Base-by-base conservation (phyloP, 257 asterid species). In the Leonotis leonurus region DNA sequence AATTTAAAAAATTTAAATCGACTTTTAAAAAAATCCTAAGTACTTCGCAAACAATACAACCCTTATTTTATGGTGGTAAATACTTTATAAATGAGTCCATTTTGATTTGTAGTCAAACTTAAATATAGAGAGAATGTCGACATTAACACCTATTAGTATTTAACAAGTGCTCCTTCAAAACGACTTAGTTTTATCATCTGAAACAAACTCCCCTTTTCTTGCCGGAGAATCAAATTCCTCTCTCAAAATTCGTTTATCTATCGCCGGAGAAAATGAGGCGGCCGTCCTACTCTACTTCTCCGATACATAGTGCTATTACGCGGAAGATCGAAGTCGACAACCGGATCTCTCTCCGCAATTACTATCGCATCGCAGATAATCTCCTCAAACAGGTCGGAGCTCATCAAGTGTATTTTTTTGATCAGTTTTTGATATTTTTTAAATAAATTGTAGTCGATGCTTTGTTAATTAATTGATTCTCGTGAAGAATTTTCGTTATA, bases 281-380 rank as follows among this genome's bases (percentile, higher is more conserved):
- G 64, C 85, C 95, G 80, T 71, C 78, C 25, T 58, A 61, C 54
- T 75, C 84, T n/a, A 43, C 77, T 6, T 45, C 83, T 52, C 51
- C 82, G 65, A 70, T 84, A 69, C 69, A 79, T 68, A 69, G 70
- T 52, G 67, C 74, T 16, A 37, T 78, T 61, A 56, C 80, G 1
- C 75, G 60, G 68, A 74, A 78, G 82, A 62, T 88, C 70, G 81
- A 71, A 60, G 93, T 88, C 14, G 96, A 91, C 59, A 80, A 84
- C 75, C 94, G 87, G 63, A 77, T 91, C 64, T 77, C 95, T 57
- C 87, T 91, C 48, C 90, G 95, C 54, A 82, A 82, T 60, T 91
- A 88, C 77, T 91, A 84, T 64, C 87, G 95, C 29, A 86, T 91
- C 70, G 97, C 98, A 2, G 85, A 88, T 71, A 84, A 77, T 74